Evolutionary conservation across 306 rosid species (phyloP).

Genomic region (Boehmeria nivea): DNA sequence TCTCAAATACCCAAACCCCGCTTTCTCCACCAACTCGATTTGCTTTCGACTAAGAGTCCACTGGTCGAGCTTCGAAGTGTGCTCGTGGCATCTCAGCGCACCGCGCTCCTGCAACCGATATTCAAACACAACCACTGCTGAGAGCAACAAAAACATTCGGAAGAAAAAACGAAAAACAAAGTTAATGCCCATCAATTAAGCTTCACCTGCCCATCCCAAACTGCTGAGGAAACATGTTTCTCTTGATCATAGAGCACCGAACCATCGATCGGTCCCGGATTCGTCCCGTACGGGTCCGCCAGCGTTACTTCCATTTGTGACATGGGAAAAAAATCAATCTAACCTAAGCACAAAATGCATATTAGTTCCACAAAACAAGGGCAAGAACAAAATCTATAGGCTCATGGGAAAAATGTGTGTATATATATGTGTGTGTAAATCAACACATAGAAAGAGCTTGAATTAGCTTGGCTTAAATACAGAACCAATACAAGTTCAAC

Average conservation of each 20-base stretch:
- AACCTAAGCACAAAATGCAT: constrained; percentile 13
- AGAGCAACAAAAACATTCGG: constrained; percentile 8
- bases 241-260: constrained; percentile 93
- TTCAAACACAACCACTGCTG: constrained; percentile 4
- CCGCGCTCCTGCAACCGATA: constrained; percentile 80
- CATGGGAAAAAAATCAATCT: constrained; percentile 20
- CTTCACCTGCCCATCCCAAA: constrained; percentile 99
- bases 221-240: constrained; percentile 93
- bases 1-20: constrained; percentile 86
- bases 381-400: neutral
- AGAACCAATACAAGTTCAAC: neutral
- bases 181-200: constrained; percentile 19
- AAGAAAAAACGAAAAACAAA: constrained; percentile 6
- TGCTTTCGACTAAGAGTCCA: constrained; percentile 76
- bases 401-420: neutral
- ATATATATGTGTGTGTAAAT: no score
- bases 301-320: constrained; percentile 57
- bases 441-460: neutral
- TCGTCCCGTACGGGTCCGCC: constrained; percentile 68
- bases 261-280: constrained; percentile 93
- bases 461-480: neutral
- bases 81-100: constrained; percentile 97
- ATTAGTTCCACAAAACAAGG: constrained; percentile 11
- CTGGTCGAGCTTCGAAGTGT: constrained; percentile 95
- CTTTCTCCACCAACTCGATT: constrained; percentile 72